These are phyloP conservation scores for Glutinoglossum americanum DNA, from an alignment of 495 filamentous ascomycete species.

Conservation along the genomic window DNA sequence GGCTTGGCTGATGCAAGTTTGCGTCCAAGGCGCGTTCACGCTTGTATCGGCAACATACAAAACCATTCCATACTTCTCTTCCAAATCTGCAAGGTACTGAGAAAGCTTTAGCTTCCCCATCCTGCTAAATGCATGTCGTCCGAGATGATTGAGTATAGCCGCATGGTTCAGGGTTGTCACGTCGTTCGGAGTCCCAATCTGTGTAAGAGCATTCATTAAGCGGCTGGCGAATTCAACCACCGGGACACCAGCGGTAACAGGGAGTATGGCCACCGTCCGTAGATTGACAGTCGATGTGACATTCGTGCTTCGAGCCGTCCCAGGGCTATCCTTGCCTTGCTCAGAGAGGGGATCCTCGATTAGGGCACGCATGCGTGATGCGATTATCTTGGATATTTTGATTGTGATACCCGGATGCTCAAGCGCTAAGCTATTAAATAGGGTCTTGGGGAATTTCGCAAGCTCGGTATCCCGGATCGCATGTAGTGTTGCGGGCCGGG, in stretches of 20 bases:
- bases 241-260: slow-evolving; percentile 76
- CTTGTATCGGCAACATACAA: slow-evolving; percentile 69
- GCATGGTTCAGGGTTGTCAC: slow-evolving; percentile 86
- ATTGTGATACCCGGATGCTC: slow-evolving; percentile 97
- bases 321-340: slow-evolving; percentile 19
- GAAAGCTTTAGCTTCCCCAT: slow-evolving; percentile 95
- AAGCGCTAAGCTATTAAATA: slow-evolving; percentile 92
- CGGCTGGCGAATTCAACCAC: slow-evolving; percentile 87
- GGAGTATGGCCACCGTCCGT: slow-evolving; percentile 77
- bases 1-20: slow-evolving; percentile 90
- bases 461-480: slow-evolving; percentile 93
- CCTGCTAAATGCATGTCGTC: slow-evolving; percentile 83
- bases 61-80: slow-evolving; percentile 91
- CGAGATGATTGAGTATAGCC: slow-evolving; percentile 81
- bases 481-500: slow-evolving; percentile 70
- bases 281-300: slow-evolving; percentile 77
- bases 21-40: slow-evolving; percentile 88
- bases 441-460: slow-evolving; percentile 82
- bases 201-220: slow-evolving; percentile 65
- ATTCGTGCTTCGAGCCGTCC: slow-evolving; percentile 37
- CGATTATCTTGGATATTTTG: slow-evolving; percentile 96
- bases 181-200: slow-evolving; percentile 72
- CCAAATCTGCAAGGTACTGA: slow-evolving; percentile 87
- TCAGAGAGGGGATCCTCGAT: slow-evolving; percentile 62
- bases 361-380: slow-evolving; percentile 75